Evolutionary conservation across 176 grass and related monocot genomes (phyloP).

Genomic region (Hyparrhenia diplandra): DNA sequence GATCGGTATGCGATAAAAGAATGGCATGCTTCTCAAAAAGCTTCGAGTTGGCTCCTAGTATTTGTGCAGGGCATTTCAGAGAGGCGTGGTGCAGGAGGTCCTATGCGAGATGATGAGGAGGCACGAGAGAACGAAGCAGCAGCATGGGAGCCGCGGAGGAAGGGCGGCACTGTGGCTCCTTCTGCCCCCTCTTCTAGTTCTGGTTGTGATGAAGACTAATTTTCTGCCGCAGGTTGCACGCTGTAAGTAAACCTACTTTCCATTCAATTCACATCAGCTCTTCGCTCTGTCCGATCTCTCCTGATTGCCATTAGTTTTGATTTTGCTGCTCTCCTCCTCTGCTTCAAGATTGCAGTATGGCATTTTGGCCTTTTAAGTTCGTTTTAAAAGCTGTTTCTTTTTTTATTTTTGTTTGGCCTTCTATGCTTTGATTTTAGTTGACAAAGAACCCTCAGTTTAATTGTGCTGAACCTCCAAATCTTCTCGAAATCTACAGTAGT

Average conservation of each 20-base stretch:
- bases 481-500: too few relatives aligned
- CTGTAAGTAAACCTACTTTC: background rate
- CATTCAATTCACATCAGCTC: too few relatives aligned
- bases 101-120: conserved; percentile 9
- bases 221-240: conserved; percentile 1
- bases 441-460: background rate
- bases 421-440: background rate
- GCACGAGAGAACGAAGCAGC: conserved; percentile 1
- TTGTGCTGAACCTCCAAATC: too few relatives aligned
- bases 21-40: background rate
- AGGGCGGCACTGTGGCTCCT: conserved; percentile 13
- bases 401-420: background rate
- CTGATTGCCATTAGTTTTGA: background rate
- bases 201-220: conserved; percentile 30
- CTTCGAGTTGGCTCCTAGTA: background rate
- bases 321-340: background rate
- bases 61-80: background rate
- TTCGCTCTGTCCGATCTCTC: background rate
- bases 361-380: background rate
- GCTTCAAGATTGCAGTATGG: background rate
- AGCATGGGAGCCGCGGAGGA: background rate
- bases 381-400: background rate
- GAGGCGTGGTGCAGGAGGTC: background rate
- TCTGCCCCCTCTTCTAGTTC: conserved; percentile 18
- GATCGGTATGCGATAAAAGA: background rate